phyloP scores from a whole-genome alignment of 768 basidiomycete genomes.

The Phanerochaete carnosa region DNA sequence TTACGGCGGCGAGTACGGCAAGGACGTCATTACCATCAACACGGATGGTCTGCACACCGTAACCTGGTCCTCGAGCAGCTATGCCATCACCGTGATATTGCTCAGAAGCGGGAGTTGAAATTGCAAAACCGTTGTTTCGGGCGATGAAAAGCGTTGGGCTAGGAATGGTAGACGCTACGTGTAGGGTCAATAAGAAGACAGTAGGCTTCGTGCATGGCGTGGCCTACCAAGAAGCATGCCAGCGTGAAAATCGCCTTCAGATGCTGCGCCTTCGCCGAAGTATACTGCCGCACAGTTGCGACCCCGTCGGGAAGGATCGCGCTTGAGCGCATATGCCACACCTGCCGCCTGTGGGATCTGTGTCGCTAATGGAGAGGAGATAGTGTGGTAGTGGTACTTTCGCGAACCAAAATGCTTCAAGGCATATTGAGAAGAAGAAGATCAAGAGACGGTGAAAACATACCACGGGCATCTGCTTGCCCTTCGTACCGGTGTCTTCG shows the following conservation, averaged over 20 bases:
- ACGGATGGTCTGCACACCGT: conserved; percentile 87
- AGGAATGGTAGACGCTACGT: conserved; percentile 63
- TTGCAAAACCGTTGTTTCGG: conserved; percentile 90
- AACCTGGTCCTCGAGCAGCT: conserved; percentile 86
- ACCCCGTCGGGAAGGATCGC: conserved; percentile 63
- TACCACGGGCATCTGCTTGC: conserved; percentile 93
- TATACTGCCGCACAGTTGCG: conserved; percentile 83
- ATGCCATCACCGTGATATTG: conserved; percentile 94
- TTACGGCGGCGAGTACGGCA: conserved; percentile 73
- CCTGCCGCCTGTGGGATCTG: conserved; percentile 96
- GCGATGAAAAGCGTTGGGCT: conserved; percentile 73
- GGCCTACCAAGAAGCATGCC: conserved; percentile 59
- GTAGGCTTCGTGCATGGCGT: neutral
- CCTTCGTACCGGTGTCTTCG: conserved; percentile 77
- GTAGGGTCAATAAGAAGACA: neutral
- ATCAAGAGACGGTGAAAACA: conserved; percentile 15
- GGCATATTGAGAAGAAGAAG: neutral
- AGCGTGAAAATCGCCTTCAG: conserved; percentile 95
- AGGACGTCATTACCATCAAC: conserved; percentile 94
- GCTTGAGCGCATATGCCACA: conserved; percentile 79
- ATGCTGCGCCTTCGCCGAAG: conserved; percentile 93
- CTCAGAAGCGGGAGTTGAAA: conserved; percentile 86
- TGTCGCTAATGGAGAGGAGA: conserved; percentile 90
- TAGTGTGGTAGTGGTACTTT: conserved; percentile 86
- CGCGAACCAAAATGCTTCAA: conserved; percentile 81